These are phyloP conservation scores for Simplicillium aogashimaense DNA, from an alignment of 2,329 filamentous ascomycete species.

Conservation along the genomic window DNA sequence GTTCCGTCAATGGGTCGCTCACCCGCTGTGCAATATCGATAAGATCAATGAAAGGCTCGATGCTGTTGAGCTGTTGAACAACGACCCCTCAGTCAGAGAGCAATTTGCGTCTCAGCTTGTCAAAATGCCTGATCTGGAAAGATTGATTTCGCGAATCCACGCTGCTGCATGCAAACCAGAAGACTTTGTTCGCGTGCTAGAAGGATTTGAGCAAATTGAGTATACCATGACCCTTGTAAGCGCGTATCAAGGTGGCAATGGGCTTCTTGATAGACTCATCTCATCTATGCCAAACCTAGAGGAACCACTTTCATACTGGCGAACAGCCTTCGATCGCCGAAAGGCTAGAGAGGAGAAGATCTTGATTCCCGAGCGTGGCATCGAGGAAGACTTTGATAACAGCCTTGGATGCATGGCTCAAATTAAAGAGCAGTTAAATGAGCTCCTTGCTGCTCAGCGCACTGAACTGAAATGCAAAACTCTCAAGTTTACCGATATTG, in stretches of 20 bases:
- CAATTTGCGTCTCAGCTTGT: slow-evolving; percentile 81
- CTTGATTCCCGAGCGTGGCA: slow-evolving; percentile 74
- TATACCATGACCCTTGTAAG: slow-evolving; percentile 78
- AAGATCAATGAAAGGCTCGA: slow-evolving; percentile 92
- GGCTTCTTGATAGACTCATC: slow-evolving; percentile 76
- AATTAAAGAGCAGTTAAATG: slow-evolving; percentile 63
- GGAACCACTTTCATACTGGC: slow-evolving; percentile 72
- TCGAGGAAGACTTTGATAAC: slow-evolving; percentile 85
- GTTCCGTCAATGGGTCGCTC: slow-evolving; percentile 94
- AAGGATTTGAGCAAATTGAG: slow-evolving; percentile 96
- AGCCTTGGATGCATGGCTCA: slow-evolving; percentile 69
- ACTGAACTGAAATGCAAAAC: slow-evolving; percentile 64
- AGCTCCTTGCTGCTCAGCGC: slow-evolving; percentile 61
- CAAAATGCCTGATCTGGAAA: slow-evolving; percentile 88
- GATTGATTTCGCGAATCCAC: slow-evolving; percentile 88
- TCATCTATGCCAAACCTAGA: slow-evolving; percentile 76
- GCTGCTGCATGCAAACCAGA: slow-evolving; percentile 82
- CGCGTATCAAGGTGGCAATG: slow-evolving; percentile 65
- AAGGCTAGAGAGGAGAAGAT: slow-evolving; percentile 72
- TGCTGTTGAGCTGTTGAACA: slow-evolving; percentile 86
- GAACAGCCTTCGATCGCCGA: slow-evolving; percentile 76
- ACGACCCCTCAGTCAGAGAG: slow-evolving; percentile 69
- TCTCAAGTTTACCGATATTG: slow-evolving; percentile 72
- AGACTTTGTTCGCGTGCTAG: slow-evolving; percentile 86
- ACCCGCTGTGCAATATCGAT: slow-evolving; percentile 75